phyloP scores from a whole-genome alignment of 495 filamentous ascomycete species.

The Jackrogersella multiformis region DNA sequence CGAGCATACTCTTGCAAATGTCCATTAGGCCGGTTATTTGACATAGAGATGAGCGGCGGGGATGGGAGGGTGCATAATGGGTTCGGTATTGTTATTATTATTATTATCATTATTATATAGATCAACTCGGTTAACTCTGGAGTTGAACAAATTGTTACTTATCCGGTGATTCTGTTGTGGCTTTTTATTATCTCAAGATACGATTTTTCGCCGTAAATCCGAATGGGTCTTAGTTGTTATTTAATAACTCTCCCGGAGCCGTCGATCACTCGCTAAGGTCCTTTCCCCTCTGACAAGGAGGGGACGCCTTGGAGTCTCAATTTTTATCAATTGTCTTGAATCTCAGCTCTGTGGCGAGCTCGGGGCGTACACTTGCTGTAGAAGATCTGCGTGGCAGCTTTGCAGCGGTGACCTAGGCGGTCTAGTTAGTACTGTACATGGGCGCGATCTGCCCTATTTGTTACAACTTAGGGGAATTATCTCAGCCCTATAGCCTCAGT shows the following conservation, averaged over 20 bases:
- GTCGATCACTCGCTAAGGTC: too few species aligned
- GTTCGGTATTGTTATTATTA: constrained; percentile 2
- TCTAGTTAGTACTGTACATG: neutral
- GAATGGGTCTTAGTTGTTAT: too few species aligned
- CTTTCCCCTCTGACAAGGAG: too few species aligned
- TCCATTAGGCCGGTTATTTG: constrained; percentile 18
- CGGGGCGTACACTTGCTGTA: neutral
- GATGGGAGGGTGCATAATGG: constrained; percentile 10
- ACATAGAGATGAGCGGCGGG: constrained; percentile 5
- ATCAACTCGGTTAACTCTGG: constrained; percentile 13
- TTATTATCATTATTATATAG: constrained; percentile 8
- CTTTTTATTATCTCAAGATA: neutral
- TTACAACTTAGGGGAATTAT: too few species aligned
- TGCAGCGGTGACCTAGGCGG: neutral
- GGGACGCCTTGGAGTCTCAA: too few species aligned
- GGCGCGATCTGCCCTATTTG: too few species aligned
- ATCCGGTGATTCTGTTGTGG: neutral
- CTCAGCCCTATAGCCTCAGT: too few species aligned
- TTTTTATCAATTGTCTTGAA: neutral
- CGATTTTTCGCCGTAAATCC: too few species aligned
- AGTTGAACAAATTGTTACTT: constrained; percentile 4
- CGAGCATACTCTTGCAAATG: constrained; percentile 13
- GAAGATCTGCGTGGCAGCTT: neutral
- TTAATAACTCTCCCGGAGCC: too few species aligned
- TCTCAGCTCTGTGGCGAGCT: neutral